phyloP scores from a whole-genome alignment of 305 asterid genomes.

The Ilex paraguariensis region DNA sequence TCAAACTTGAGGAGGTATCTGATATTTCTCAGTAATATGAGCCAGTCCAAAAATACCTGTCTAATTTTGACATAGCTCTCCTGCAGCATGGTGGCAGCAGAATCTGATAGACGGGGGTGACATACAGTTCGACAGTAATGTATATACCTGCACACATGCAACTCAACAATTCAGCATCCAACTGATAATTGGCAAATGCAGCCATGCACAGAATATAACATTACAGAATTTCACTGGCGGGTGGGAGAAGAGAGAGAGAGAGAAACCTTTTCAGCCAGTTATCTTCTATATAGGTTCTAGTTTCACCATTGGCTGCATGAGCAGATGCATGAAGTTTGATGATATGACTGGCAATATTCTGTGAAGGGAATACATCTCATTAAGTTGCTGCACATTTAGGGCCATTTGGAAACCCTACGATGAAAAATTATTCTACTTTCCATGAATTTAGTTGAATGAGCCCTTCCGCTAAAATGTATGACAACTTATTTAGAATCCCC shows the following conservation, averaged over 20 bases:
- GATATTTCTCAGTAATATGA: no score
- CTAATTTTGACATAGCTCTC: slow-evolving; percentile 82
- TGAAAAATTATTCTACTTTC: no score
- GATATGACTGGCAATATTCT: slow-evolving; percentile 91
- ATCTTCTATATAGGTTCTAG: slow-evolving; percentile 64
- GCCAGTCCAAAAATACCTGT: slow-evolving; percentile 50
- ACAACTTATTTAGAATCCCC: no score
- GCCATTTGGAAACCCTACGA: neutral
- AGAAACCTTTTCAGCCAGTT: slow-evolving; percentile 91
- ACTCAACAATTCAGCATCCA: slow-evolving; percentile 20
- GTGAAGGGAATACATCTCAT: slow-evolving; percentile 24
- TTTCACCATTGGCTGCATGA: slow-evolving; percentile 52
- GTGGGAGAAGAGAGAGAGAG: slow-evolving; percentile 5
- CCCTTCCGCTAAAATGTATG: no score
- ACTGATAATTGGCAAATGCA: neutral
- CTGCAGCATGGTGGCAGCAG: slow-evolving; percentile 84
- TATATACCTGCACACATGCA: slow-evolving; percentile 57
- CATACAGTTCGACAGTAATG: slow-evolving; percentile 79
- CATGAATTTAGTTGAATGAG: no score
- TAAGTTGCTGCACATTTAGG: slow-evolving; percentile 13
- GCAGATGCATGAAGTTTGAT: slow-evolving; percentile 93
- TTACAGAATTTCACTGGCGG: no score
- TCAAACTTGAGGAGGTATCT: no score
- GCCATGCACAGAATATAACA: no score
- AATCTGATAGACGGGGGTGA: slow-evolving; percentile 90